Evolutionary conservation across 2,329 filamentous ascomycete genomes (phyloP), one percentile per base, ranked within the genome.

Genomic region (Aspergillus thermomutatus): DNA sequence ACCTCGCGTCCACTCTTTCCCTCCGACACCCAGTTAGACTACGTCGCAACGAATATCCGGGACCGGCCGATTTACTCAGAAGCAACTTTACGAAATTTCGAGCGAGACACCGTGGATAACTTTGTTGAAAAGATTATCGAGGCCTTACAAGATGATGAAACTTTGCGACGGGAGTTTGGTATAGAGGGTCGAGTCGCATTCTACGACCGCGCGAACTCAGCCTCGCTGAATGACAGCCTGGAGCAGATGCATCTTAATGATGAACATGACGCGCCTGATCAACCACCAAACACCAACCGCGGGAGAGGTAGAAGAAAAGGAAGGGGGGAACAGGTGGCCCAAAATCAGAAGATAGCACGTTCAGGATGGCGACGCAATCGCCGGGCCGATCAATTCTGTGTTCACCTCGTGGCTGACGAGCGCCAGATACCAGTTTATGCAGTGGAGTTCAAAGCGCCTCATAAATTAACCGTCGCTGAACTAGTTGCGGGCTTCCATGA

Each of bases 401-500:
- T 70, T 25, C 54, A 68, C 43, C 37, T 56, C 21, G 21, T 60
- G 45, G 60, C 59, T 17, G 50, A 67, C 47, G 59, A 65, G 50
- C 58, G 51, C 51, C 27, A 60, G 57, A 60, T 50, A 55, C 64
- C 60, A 31, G 57, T 62, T 3, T 64, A 64, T 56, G 63, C 66
- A 19, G 61, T 69, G n/a, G 57, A 70, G 52, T 68, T 66, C 41
- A 68, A 69, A 53, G 65, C 68, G 4, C 66, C 64, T 8, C 63
- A 69, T 46, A 68, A 67, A 50, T 49, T 69, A 31, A 67, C 49
- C 31, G 21, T 63, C 17, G 40, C 61, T 43, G 58, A 70, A 53
- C 56, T 70, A 4, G 58, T 66, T 8, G 60, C 63, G 25, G 69
- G 68, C 8, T 55, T 72, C 40, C 54, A 62, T 17, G 49, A 65